A percentile compares a stretch with the other conserved stretches of the same genome.
Evolutionary conservation across 2,329 filamentous ascomycete species (phyloP).

Genomic region (Ophiostoma sp.): DNA sequence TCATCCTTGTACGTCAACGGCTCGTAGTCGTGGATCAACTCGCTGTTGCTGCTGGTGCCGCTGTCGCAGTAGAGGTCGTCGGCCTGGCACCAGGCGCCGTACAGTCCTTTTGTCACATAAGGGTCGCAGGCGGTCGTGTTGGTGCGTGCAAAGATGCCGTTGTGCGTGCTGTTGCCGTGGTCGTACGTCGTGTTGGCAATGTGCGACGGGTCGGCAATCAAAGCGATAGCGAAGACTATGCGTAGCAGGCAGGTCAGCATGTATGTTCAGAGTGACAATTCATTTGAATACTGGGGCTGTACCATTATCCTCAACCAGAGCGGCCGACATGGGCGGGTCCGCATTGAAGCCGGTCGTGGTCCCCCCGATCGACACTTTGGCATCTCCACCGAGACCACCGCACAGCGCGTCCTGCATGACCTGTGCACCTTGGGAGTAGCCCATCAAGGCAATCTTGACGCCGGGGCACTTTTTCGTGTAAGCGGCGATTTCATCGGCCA

Average conservation of each 20-base stretch:
- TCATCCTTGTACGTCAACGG: neutral
- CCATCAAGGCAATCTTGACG: conserved; percentile 13
- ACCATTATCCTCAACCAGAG: neutral
- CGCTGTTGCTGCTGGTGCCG: neutral
- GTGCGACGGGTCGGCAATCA: conserved; percentile 7
- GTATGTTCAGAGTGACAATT: neutral
- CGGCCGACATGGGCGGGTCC: neutral
- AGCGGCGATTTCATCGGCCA: neutral
- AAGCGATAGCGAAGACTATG: neutral
- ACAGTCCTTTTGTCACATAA: neutral
- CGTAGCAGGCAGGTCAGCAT: neutral
- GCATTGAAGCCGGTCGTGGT: neutral
- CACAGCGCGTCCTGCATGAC: conserved; percentile 4
- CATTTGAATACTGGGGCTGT: neutral
- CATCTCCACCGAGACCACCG: neutral
- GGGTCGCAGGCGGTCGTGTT: conserved; percentile 15
- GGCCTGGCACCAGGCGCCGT: conserved; percentile 14
- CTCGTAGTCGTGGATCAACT: neutral
- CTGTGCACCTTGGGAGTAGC: conserved; percentile 19
- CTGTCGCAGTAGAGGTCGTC: conserved; percentile 17
- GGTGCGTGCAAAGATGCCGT: conserved; percentile 10
- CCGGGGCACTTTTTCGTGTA: conserved; percentile 9
- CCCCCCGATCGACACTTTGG: neutral
- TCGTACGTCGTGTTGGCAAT: conserved; percentile 10
- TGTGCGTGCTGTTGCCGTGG: conserved; percentile 12